Percentiles rank a stretch among this genome's conserved stretches.
These are phyloP conservation scores for Hemileccinum impolitum DNA, from an alignment of 768 basidiomycete species.

Conservation along the genomic window DNA sequence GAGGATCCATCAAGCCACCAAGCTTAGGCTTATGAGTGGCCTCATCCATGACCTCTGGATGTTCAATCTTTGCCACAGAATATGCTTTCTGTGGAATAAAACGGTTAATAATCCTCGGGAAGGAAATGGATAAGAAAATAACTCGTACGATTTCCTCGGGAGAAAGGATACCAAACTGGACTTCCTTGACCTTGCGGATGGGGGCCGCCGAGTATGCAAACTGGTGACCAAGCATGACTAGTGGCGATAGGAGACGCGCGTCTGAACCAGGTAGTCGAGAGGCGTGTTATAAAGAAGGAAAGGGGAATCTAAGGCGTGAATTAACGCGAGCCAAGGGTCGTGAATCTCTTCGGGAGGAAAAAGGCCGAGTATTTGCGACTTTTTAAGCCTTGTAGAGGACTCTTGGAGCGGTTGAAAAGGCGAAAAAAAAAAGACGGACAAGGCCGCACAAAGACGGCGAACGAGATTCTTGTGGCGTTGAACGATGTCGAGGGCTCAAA, in stretches of 20 bases:
- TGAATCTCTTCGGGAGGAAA: not conserved
- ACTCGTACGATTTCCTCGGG: conserved; percentile 91
- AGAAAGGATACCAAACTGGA: conserved; percentile 97
- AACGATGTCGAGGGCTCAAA: not conserved
- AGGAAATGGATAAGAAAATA: not conserved
- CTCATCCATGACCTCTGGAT: conserved; percentile 99
- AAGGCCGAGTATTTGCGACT: conserved; percentile 15
- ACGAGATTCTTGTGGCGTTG: conserved; percentile 1
- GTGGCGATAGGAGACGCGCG: conserved; percentile 14
- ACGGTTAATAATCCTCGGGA: conserved; percentile 7
- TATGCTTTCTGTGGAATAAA: conserved; percentile 80
- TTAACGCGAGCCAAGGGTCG: conserved; percentile 25
- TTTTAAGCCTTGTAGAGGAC: conserved; percentile 16
- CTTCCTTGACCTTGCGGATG: conserved; percentile 93
- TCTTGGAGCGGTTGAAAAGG: conserved; percentile 4
- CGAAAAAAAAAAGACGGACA: conserved; percentile 16
- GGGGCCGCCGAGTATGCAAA: conserved; percentile 93
- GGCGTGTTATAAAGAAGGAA: not conserved
- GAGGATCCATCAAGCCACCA: conserved; percentile 95
- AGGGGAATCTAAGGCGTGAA: conserved; percentile 16
- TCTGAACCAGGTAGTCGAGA: conserved; percentile 2
- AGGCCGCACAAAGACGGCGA: conserved; percentile 12
- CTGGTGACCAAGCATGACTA: conserved; percentile 79
- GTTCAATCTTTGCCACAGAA: conserved; percentile 97
- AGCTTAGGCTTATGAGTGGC: conserved; percentile 83